phyloP scores from a whole-genome alignment of 495 filamentous ascomycete species.

The Venustampulla echinocandica region DNA sequence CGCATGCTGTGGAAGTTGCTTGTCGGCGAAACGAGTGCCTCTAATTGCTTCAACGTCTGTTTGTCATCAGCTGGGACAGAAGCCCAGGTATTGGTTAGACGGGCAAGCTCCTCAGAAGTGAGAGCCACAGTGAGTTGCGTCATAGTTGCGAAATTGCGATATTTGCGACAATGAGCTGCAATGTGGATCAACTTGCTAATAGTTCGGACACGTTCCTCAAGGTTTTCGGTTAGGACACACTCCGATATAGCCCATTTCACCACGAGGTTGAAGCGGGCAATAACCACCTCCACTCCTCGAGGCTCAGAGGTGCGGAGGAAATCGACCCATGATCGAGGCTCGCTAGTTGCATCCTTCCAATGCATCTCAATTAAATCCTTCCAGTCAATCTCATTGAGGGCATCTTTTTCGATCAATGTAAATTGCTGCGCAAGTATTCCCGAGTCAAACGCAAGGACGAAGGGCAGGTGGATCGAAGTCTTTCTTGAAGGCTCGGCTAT shows the following conservation, averaged over 20 bases:
- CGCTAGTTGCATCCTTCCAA: constrained; percentile 63
- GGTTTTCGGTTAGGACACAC: constrained; percentile 71
- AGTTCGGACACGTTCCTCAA: constrained; percentile 73
- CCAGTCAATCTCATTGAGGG: constrained; percentile 94
- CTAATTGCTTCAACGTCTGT: constrained; percentile 68
- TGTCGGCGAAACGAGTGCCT: constrained; percentile 75
- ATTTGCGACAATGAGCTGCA: constrained; percentile 70
- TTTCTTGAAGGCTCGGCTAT: constrained; percentile 20
- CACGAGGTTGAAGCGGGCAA: constrained; percentile 93
- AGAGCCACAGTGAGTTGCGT: constrained; percentile 88
- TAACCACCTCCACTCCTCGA: constrained; percentile 87
- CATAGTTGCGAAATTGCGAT: constrained; percentile 96
- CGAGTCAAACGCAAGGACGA: constrained; percentile 85
- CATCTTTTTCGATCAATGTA: constrained; percentile 92
- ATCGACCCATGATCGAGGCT: constrained; percentile 79
- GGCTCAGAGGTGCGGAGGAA: constrained; percentile 76
- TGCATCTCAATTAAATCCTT: constrained; percentile 91
- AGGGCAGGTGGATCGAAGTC: constrained; percentile 62
- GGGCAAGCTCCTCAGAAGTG: constrained; percentile 68
- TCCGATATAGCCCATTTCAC: constrained; percentile 96
- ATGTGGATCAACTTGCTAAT: constrained; percentile 92
- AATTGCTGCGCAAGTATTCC: constrained; percentile 87
- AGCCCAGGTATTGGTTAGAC: constrained; percentile 74
- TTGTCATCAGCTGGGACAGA: constrained; percentile 63
- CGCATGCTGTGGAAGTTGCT: constrained; percentile 87